Evolutionary conservation across 2,329 filamentous ascomycete species (phyloP).

Genomic region (Pseudocercospora fuligena): DNA sequence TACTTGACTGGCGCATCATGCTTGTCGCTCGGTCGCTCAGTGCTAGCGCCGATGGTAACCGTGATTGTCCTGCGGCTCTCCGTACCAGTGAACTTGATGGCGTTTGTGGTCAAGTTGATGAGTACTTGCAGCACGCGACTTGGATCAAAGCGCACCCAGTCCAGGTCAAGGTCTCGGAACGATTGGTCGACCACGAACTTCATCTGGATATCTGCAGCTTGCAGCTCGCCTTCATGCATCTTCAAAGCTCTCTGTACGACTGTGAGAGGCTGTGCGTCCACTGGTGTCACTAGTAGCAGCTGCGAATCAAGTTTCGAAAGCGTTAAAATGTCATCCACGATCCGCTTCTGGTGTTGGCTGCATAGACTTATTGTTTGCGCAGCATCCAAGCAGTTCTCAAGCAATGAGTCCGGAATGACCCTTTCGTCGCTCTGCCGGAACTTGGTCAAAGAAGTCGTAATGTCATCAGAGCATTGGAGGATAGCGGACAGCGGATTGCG

Average conservation of each 20-base stretch:
- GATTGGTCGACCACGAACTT: slow-evolving; percentile 67
- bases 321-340: slow-evolving; percentile 76
- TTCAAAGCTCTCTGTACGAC: slow-evolving; percentile 71
- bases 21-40: slow-evolving; percentile 55
- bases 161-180: slow-evolving; percentile 61
- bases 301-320: slow-evolving; percentile 78
- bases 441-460: slow-evolving; percentile 57
- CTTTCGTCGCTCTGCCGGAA: slow-evolving; percentile 51
- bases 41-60: slow-evolving; percentile 69
- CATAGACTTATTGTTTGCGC: slow-evolving; percentile 79
- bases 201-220: slow-evolving; percentile 70
- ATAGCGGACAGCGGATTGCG: slow-evolving; percentile 76
- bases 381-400: slow-evolving; percentile 70
- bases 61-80: slow-evolving; percentile 67
- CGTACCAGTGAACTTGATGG: slow-evolving; percentile 77
- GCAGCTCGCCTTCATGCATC: slow-evolving; percentile 78
- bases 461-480: slow-evolving; percentile 77
- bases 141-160: slow-evolving; percentile 75
- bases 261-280: slow-evolving; percentile 68
- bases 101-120: slow-evolving; percentile 77
- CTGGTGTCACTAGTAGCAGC: slow-evolving; percentile 72
- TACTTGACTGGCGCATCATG: slow-evolving; percentile 60
- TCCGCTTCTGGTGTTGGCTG: slow-evolving; percentile 78
- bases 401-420: slow-evolving; percentile 46
- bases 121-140: slow-evolving; percentile 76